These are phyloP conservation scores for Beta corolliflora DNA, from an alignment of 179 eudicot genomes.

Conservation along the genomic window DNA sequence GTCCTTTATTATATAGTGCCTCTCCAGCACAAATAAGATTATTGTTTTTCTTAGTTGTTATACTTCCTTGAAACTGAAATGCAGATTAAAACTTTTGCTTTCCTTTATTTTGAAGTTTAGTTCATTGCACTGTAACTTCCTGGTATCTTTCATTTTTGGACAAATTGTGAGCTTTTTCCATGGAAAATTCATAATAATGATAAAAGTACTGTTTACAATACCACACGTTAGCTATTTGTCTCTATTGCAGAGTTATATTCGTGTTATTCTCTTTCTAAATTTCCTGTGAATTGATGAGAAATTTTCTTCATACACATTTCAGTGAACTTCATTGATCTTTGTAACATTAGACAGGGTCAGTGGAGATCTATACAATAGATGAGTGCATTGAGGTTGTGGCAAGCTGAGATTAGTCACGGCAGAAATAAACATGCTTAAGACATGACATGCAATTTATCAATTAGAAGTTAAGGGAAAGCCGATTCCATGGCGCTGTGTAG, in stretches of 20 bases:
- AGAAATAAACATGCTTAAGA: slow-evolving; percentile 4
- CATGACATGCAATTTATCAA: slow-evolving; percentile 16
- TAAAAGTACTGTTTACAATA: neutral
- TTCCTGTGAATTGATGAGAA: neutral
- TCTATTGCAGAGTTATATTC: neutral
- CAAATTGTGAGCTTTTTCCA: neutral
- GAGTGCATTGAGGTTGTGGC: neutral
- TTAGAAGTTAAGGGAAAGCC: slow-evolving; percentile 64
- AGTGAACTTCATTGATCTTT: neutral
- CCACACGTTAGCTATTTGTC: neutral
- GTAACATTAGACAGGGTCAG: neutral
- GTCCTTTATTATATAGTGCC: neutral
- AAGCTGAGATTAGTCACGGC: neutral
- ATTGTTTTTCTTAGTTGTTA: neutral
- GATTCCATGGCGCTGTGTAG: slow-evolving; percentile 72
- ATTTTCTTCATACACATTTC: neutral
- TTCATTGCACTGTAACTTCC: neutral
- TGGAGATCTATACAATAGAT: neutral
- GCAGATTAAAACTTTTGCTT: neutral
- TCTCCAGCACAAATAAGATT: neutral
- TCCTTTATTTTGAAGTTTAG: neutral
- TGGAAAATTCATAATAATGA: neutral
- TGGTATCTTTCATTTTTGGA: neutral
- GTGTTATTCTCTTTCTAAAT: neutral
- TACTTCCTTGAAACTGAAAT: neutral